These are phyloP conservation scores for Pleodorina starrii DNA, from an alignment of 139 green algal genomes.

Conservation along the genomic window DNA sequence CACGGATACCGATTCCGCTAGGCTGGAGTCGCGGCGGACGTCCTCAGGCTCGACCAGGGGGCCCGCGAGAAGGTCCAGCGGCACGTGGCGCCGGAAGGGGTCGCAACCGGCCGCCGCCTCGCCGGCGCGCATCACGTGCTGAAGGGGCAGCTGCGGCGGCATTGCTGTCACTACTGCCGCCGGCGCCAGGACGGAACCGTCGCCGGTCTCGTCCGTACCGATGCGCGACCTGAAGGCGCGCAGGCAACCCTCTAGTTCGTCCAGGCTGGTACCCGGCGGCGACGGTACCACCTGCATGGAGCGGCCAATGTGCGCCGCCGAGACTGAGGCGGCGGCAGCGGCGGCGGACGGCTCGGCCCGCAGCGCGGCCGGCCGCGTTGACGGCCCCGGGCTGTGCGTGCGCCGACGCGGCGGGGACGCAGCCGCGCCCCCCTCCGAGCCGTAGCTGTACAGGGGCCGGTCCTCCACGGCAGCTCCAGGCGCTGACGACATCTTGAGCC, in stretches of 20 bases:
- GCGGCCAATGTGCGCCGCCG: not conserved
- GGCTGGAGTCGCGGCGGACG: not conserved
- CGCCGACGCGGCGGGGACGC: not conserved
- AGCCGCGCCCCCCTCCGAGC: not conserved
- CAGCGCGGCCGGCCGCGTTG: not conserved
- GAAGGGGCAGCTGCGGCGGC: not conserved
- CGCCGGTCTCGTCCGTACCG: not conserved
- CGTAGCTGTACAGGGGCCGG: constrained; percentile 15
- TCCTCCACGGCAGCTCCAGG: not conserved
- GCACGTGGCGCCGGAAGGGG: not conserved
- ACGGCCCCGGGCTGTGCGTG: constrained; percentile 3
- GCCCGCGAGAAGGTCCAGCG: not conserved
- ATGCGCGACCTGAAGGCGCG: constrained; percentile 27
- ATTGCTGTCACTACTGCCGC: not conserved
- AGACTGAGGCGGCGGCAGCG: not conserved
- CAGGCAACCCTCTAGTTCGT: constrained; percentile 27
- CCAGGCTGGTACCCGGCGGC: constrained; percentile 5
- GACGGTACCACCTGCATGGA: not conserved
- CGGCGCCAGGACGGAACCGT: not conserved
- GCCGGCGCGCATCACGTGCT: not conserved
- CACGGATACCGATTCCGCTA: not conserved
- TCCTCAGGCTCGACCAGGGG: not conserved
- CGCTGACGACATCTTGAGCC: constrained; percentile 18
- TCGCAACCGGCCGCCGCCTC: not conserved
- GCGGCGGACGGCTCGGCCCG: not conserved